Percentiles rank a stretch among this genome's conserved stretches.
Evolutionary conservation across 164 flowering plant species (phyloP).

Genomic region (Vitis rotundifolia): DNA sequence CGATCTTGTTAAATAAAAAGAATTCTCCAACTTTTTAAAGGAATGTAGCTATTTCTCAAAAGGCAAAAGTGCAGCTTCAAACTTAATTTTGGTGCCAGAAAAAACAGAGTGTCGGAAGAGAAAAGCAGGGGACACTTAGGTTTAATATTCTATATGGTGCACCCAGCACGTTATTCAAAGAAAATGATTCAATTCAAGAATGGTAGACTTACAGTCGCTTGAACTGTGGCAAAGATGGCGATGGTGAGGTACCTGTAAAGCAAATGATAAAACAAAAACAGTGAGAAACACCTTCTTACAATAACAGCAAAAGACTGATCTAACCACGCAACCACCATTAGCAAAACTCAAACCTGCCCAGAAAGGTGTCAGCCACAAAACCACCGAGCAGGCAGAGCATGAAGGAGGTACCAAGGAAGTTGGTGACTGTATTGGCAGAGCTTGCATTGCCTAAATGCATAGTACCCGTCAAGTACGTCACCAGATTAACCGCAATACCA

Average conservation of each 20-base stretch:
- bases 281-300: neutral
- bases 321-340: neutral
- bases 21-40: no score
- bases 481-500: constrained; percentile 88
- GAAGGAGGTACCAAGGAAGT: constrained; percentile 92
- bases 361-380: constrained; percentile 86
- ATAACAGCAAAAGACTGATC: no score
- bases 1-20: no score
- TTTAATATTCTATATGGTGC: no score
- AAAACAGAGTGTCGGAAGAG: no score
- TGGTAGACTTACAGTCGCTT: constrained; percentile 60
- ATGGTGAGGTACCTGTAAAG: constrained; percentile 74
- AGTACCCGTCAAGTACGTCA: constrained; percentile 77
- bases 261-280: neutral
- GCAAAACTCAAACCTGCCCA: constrained; percentile 56
- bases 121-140: no score
- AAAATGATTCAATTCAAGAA: neutral
- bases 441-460: constrained; percentile 89
- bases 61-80: no score
- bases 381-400: constrained; percentile 92
- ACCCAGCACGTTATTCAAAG: neutral
- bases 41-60: no score
- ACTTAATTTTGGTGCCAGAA: no score
- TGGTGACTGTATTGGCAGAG: constrained; percentile 86
- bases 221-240: constrained; percentile 76